Evolutionary conservation across 108 stramenopile species (phyloP).

Genomic region (Cyclotella atomus): DNA sequence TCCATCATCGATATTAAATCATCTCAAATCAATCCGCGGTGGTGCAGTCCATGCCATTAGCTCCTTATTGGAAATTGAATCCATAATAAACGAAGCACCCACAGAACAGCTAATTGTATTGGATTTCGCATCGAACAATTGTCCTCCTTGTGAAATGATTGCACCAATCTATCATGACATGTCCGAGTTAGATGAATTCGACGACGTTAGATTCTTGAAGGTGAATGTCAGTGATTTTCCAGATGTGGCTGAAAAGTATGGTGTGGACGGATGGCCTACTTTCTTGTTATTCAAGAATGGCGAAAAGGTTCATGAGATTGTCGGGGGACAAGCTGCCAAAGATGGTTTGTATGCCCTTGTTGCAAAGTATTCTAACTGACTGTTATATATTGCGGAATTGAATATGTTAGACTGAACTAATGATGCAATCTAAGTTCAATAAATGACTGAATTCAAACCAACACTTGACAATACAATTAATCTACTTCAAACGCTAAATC

Average conservation of each 20-base stretch:
- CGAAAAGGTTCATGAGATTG: slow-evolving; percentile 5
- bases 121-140: slow-evolving; percentile 35
- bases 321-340: slow-evolving; percentile 32
- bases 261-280: slow-evolving; percentile 42
- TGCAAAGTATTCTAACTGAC: background rate
- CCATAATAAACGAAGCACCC: slow-evolving; percentile 12
- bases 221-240: slow-evolving; percentile 38
- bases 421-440: background rate
- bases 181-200: slow-evolving; percentile 20
- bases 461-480: too few relatives aligned
- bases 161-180: slow-evolving; percentile 29
- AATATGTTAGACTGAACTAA: background rate
- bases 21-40: background rate
- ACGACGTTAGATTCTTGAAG: slow-evolving; percentile 18
- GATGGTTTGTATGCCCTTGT: slow-evolving; percentile 1
- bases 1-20: background rate
- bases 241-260: slow-evolving; percentile 27
- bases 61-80: slow-evolving; percentile 20
- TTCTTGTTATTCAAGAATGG: slow-evolving; percentile 31
- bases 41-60: slow-evolving; percentile 18
- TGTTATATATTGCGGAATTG: too few relatives aligned
- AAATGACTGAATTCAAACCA: background rate
- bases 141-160: slow-evolving; percentile 46
- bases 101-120: slow-evolving; percentile 19
- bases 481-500: too few relatives aligned